Evolutionary conservation across 1,284 basidiomycete species (phyloP), one percentile per base, ranked within the genome.

Genomic region (Porogramme epimiltina): DNA sequence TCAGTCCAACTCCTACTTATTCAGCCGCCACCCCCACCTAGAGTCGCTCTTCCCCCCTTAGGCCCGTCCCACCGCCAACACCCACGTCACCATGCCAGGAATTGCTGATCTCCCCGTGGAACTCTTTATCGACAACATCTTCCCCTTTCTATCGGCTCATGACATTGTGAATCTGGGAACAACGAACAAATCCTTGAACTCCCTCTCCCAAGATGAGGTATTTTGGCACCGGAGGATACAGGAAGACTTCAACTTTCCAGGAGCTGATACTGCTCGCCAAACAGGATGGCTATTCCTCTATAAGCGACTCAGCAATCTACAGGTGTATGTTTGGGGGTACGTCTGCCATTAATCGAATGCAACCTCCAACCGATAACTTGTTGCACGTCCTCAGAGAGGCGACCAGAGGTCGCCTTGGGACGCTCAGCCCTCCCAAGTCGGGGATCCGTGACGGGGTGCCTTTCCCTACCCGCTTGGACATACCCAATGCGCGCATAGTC

Each of bases 231-330:
- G 78, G 26, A 87, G 82, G 59, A 76, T 91, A 8, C 66, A 78
- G 33, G 65, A 70, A n/a, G 92, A 95, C 66, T 94, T 86, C 73
- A 89, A 92, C 63, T 93, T 91, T 63, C 77, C 82, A 13, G 81
- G 82, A 4, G 74, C 78, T 36, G 78, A 75, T 24, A 91, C 86
- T 0, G 89, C 89, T 16, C 75, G 90, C 20, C 84, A 76, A 18
- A 82, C 73, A 43, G 91, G 91, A 45, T 93, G 85, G 82, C 87
- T 87, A 69, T 80, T 85, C 59, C 83, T 95, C 31, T 95, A 93
- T 71, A 77, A 77, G 45, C 85, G 90, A 3, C 68, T 95, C 41
- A 70, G 67, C 26, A 66, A 62, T 67, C 84, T 78, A 55, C 80
- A 70, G 62, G 74, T 87, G 1, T 93, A 83, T 64, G 85, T 92